phyloP scores from a whole-genome alignment of 768 basidiomycete species.

The Russula abietina region DNA sequence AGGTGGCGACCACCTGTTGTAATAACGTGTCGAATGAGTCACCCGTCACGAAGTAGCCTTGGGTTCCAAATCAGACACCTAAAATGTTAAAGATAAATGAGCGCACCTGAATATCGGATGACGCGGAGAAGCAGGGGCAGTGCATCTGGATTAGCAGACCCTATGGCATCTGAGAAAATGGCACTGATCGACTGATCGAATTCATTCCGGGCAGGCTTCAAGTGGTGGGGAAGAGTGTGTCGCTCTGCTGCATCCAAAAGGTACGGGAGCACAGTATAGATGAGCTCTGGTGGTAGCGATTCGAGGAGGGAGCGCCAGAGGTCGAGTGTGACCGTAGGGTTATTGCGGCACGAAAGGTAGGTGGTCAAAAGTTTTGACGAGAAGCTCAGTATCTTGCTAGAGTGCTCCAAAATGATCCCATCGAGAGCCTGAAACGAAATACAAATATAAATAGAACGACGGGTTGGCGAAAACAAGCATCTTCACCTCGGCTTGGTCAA shows the following conservation, averaged over 20 bases:
- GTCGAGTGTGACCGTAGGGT: conserved; percentile 29
- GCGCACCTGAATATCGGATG: conserved; percentile 38
- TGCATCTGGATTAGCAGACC: conserved; percentile 28
- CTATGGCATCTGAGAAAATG: conserved; percentile 38
- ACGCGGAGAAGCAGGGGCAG: conserved; percentile 37
- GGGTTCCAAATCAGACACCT: conserved; percentile 10
- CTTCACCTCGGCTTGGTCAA: conserved; percentile 41
- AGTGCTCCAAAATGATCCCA: conserved; percentile 35
- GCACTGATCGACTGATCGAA: conserved; percentile 41
- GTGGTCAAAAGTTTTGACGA: conserved; percentile 44
- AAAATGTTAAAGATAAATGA: not conserved
- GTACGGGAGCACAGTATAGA: conserved; percentile 31
- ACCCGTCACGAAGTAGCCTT: conserved; percentile 31
- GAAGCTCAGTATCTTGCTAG: conserved; percentile 36
- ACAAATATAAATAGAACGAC: not conserved
- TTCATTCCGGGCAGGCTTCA: conserved; percentile 40
- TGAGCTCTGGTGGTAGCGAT: conserved; percentile 35
- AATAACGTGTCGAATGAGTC: conserved; percentile 33
- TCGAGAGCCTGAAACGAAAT: conserved; percentile 40
- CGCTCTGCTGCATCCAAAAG: conserved; percentile 40
- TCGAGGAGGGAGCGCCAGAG: conserved; percentile 49
- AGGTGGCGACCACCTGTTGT: conserved; percentile 21
- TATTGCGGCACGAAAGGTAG: conserved; percentile 44
- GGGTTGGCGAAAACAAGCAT: not conserved
- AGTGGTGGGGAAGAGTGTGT: conserved; percentile 38